Base-by-base conservation (phyloP, 192 early-diverging fungal genomes). In the Chytriomyces confervae region DNA sequence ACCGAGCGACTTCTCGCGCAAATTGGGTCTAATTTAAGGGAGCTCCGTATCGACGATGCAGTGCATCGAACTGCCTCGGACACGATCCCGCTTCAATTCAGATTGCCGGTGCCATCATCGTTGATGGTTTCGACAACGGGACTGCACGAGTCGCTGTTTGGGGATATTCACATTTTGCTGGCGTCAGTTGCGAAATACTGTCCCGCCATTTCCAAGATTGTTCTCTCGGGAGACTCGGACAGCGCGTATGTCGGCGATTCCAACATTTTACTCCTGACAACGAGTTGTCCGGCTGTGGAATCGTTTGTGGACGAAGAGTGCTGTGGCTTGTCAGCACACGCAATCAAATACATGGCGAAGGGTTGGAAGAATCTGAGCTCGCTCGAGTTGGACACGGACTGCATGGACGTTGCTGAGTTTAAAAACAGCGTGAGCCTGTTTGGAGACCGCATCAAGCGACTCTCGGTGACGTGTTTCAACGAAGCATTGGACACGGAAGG, bases 251-350 rank as follows among this genome's bases (percentile, higher is more conserved):
- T 66, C 6, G 67, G 62, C 66, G 51, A 62, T 43, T 51, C 20
- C n/a, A 71, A 48, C 46, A 29, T 78, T 3, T 16, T 71, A 1
- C n/a, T 78, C 24, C 48, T 78, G 50, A 78, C 69, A 16, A 44
- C 57, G 27, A 24, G 53, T 36, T 78, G 66, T 23, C 67, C 68
- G 5, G 6, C 36, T 5, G 77, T 78, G 10, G 51, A 78, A 70
- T 24, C 69, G 18, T 78, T 78, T 62, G n/a, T 50, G 6, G 77
- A 78, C 44, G 77, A 78, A 11, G 68, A 78, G 45, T 50, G 65
- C 11, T 64, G 63, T 60, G 75, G 75, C 8, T 11, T 77, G 7
- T 23, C 69, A 57, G 50, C 69, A 7, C 2, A 9, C 2, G 69
- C 69, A 10, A 20, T 72, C 18, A 29, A 23, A 11, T 18, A 50